Conservation (phyloP, 2,329 filamentous ascomycete species). For the Penicillium verrucosum region DNA sequence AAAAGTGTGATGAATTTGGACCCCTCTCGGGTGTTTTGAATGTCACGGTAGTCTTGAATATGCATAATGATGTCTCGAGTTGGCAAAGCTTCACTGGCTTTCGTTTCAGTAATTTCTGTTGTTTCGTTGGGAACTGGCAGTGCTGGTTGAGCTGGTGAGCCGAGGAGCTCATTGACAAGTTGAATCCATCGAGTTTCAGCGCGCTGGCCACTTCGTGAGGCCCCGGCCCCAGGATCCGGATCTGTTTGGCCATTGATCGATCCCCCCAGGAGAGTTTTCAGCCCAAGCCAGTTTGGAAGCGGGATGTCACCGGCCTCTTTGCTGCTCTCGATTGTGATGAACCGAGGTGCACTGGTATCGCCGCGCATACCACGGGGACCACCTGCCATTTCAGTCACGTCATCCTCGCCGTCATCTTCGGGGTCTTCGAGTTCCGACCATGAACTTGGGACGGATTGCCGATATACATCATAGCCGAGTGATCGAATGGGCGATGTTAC, state of each 20-base stretch:
- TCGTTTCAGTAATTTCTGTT: conserved; percentile 10
- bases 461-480: conserved; percentile 56
- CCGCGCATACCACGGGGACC: conserved; percentile 21
- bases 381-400: conserved; percentile 22
- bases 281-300: conserved; percentile 30
- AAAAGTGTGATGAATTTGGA: conserved; percentile 67
- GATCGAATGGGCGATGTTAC: conserved; percentile 39
- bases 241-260: conserved; percentile 32
- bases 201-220: conserved; percentile 21
- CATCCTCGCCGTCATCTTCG: conserved; percentile 48
- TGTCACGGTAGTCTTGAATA: conserved; percentile 75
- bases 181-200: conserved; percentile 34
- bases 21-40: conserved; percentile 68
- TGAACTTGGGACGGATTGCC: conserved; percentile 30
- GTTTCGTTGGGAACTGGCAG: conserved; percentile 5
- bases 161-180: conserved; percentile 37
- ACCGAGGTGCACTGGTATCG: conserved; percentile 24
- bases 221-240: conserved; percentile 14
- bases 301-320: conserved; percentile 32
- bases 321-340: conserved; percentile 36
- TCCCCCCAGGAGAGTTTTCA: conserved; percentile 32
- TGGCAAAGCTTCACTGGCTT: conserved; percentile 13
- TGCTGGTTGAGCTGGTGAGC: conserved; percentile 19
- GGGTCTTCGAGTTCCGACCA: conserved; percentile 44
- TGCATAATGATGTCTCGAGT: conserved; percentile 64